Base-by-base conservation (phyloP, 2,329 filamentous ascomycete species). In the Paecilomyces sp. region DNA sequence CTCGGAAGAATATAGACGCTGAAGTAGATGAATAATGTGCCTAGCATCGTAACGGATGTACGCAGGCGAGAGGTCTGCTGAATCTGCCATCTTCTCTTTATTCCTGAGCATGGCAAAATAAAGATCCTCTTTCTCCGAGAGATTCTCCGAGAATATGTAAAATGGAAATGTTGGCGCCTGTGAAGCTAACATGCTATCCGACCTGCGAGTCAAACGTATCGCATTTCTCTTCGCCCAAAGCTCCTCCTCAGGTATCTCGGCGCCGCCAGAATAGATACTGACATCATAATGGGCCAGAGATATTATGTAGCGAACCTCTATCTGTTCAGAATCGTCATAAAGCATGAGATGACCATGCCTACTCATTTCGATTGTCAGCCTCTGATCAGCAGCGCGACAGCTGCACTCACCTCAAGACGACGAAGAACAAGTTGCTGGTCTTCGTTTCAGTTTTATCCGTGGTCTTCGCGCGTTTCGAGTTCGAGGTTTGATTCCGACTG, bases 41-140 rank as follows among this genome's bases (percentile, higher is more conserved):
- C 89, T 88, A 15, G 91, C 85, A 31, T 96, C 89, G 67, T 96
- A 96, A 13, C 87, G 82, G 63, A 90, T 84, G 9, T 90, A 88
- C 57, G 82, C 81, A 0, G 92, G 91, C 0, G 86, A 83, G 22
- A 80, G 79, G 58, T 82, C 79, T 24, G 80, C 79, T 2, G 79
- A 77, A 47, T 82, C 81, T 60, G 85, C 81, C 15, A 84, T 83
- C 67, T 88, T 86, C 65, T 92, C 88, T 71, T 96, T 90, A 64
- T 92, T 95, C 67, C 88, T 87, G 47, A 99, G 80, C 66, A 99
- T 80, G 12, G 93, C 90, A 75, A 96, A 93, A 74, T 99, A 99
- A 75, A 99, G 97, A 72, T 99, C 94, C 74, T 99, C 94, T 74
- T 99, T 99, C 54, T 94, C 91, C 0, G 92, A 96, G 72, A 91